A percentile compares a stretch with the other conserved stretches of the same genome.
phyloP scores from a whole-genome alignment of 2,329 filamentous ascomycete species.

The Ceratocystis ficicola region DNA sequence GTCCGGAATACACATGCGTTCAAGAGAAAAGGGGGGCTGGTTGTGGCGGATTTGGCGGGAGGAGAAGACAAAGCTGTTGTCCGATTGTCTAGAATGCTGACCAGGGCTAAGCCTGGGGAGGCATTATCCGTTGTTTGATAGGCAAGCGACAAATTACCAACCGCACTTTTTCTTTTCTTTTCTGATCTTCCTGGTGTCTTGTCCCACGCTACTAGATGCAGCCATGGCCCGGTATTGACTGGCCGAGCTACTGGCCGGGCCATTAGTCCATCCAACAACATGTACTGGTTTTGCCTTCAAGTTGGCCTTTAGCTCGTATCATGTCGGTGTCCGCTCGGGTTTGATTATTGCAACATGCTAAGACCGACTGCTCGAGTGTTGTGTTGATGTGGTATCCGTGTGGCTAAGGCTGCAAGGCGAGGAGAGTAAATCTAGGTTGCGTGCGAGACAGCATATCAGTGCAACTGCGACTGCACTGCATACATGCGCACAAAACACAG shows the following conservation, averaged over 20 bases:
- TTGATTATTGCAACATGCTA: not conserved
- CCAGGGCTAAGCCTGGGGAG: not conserved
- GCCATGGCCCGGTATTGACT: not conserved
- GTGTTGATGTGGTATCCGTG: too few species aligned
- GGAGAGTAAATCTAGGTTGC: too few species aligned
- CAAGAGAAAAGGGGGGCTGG: not conserved
- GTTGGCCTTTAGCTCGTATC: not conserved
- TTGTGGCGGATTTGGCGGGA: not conserved
- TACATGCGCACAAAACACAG: too few species aligned
- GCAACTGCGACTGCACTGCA: too few species aligned
- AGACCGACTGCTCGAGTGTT: too few species aligned
- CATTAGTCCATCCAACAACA: not conserved
- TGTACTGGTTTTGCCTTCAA: not conserved
- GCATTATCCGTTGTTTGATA: not conserved
- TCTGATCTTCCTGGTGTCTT: not conserved
- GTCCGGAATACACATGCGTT: not conserved
- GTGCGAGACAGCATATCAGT: too few species aligned
- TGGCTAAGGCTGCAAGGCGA: too few species aligned
- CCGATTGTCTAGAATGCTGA: not conserved
- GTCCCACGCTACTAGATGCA: not conserved
- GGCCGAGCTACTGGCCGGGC: not conserved
- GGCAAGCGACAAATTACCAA: not conserved
- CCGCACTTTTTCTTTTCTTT: not conserved
- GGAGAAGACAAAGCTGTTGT: not conserved
- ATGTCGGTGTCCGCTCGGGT: not conserved